Conservation (phyloP, 1,284 basidiomycete species). For the Ganoderma resinaceum region DNA sequence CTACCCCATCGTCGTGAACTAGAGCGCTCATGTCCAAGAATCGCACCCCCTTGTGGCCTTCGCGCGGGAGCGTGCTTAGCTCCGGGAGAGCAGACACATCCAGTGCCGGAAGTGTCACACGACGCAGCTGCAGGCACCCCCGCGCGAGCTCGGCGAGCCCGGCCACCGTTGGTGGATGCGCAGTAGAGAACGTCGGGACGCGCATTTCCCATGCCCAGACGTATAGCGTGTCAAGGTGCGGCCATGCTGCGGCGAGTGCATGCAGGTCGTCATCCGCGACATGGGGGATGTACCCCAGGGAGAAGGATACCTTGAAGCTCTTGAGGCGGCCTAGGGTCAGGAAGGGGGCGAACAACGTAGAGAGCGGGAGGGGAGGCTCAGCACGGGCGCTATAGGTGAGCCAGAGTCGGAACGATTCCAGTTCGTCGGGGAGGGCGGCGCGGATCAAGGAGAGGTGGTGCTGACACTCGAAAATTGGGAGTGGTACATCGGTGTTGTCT, state of each 20-base stretch:
- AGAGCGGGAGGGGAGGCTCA: not conserved
- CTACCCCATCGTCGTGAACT: not conserved
- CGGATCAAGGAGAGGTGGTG: not conserved
- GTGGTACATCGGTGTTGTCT: not conserved
- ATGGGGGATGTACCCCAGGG: not conserved
- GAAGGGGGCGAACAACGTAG: not conserved
- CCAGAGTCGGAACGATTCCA: not conserved
- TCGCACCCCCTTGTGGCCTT: not conserved
- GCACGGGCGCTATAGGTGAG: not conserved
- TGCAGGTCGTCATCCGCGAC: not conserved
- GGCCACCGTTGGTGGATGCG: not conserved
- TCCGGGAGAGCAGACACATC: not conserved
- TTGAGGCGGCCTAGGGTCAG: not conserved
- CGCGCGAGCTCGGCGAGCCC: not conserved
- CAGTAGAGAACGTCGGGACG: not conserved
- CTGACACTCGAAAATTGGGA: not conserved
- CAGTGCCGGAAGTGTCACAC: not conserved
- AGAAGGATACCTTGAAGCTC: not conserved
- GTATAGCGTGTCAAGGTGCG: not conserved
- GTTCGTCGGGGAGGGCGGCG: not conserved
- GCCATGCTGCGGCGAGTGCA: not conserved
- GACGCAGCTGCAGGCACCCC: not conserved
- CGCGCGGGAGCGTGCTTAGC: not conserved
- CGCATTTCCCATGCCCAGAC: not conserved
- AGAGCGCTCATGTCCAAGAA: not conserved